These are phyloP conservation scores for Exophiala sp. DNA, from an alignment of 2,329 filamentous ascomycete species.

Conservation along the genomic window DNA sequence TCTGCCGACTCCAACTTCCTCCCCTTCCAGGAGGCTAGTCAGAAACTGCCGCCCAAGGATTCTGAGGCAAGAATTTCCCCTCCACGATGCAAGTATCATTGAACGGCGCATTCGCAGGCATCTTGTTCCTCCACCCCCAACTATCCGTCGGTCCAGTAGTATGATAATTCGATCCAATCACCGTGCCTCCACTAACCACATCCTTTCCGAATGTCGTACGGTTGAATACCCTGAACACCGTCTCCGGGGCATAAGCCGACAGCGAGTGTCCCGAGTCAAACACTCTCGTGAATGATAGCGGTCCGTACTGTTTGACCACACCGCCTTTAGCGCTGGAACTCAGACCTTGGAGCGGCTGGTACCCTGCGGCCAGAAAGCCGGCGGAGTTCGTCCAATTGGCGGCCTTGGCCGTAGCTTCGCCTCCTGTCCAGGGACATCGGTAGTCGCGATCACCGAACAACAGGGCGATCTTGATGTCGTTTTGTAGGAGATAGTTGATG, in stretches of 20 bases:
- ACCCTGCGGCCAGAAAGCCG: conserved; percentile 50
- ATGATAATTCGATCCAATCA: conserved; percentile 1
- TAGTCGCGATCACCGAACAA: conserved; percentile 55
- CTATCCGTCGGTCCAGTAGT: conserved; percentile 13
- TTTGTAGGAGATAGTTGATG: conserved; percentile 48
- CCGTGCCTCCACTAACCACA: conserved; percentile 50
- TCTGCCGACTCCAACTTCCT: background rate
- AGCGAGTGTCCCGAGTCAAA: conserved; percentile 50
- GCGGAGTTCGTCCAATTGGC: conserved; percentile 45
- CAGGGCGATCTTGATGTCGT: conserved; percentile 49
- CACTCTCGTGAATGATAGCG: conserved; percentile 49
- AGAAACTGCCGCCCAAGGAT: conserved; percentile 2
- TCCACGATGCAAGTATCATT: conserved; percentile 10
- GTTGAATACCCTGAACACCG: conserved; percentile 53
- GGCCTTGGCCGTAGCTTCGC: conserved; percentile 50
- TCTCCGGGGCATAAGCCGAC: conserved; percentile 54
- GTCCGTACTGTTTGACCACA: conserved; percentile 44
- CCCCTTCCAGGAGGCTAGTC: background rate
- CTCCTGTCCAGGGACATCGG: conserved; percentile 57
- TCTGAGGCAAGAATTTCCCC: conserved; percentile 1
- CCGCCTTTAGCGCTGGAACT: conserved; percentile 43
- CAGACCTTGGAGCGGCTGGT: conserved; percentile 39
- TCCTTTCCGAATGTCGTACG: conserved; percentile 51
- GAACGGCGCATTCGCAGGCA: conserved; percentile 1
- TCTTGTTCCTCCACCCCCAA: conserved; percentile 16